phyloP scores from a whole-genome alignment of 2,329 filamentous ascomycete genomes.

The Aspergillus ochraceoroseus region DNA sequence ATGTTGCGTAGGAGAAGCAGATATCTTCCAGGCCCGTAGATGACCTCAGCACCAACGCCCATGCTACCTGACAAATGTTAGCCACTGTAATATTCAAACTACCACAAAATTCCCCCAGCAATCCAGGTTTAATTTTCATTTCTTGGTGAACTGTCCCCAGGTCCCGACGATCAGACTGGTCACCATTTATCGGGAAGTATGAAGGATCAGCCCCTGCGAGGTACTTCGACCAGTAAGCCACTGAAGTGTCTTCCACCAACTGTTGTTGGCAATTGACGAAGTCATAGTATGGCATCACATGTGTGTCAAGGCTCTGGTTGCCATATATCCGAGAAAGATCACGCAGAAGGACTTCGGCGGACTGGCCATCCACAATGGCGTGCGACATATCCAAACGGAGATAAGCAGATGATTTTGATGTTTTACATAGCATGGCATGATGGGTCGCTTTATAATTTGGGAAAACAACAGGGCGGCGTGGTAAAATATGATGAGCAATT shows the following conservation, averaged over 20 bases:
- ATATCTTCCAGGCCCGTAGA: constrained; percentile 38
- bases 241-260: constrained; percentile 1
- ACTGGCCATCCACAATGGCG: constrained; percentile 11
- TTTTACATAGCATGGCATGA: constrained; percentile 1
- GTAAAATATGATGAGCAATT: background rate
- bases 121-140: constrained; percentile 26
- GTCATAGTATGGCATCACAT: constrained; percentile 1
- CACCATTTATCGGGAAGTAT: constrained; percentile 3
- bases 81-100: constrained; percentile 21
- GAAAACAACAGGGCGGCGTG: constrained; percentile 3
- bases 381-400: constrained; percentile 10
- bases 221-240: constrained; percentile 6
- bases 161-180: background rate
- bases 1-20: constrained; percentile 41
- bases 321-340: constrained; percentile 7
- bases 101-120: constrained; percentile 9
- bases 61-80: constrained; percentile 38
- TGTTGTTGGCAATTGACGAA: constrained; percentile 6
- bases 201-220: constrained; percentile 10
- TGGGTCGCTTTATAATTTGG: constrained; percentile 7
- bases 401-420: constrained; percentile 1
- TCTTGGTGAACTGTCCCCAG: constrained; percentile 1
- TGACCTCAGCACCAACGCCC: constrained; percentile 35
- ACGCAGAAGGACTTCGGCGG: constrained; percentile 7
- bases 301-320: background rate